Percentiles rank a stretch among this genome's conserved stretches.
Evolutionary conservation across 305 asterid species (phyloP).

Genomic region (Fraxinus paxiana): DNA sequence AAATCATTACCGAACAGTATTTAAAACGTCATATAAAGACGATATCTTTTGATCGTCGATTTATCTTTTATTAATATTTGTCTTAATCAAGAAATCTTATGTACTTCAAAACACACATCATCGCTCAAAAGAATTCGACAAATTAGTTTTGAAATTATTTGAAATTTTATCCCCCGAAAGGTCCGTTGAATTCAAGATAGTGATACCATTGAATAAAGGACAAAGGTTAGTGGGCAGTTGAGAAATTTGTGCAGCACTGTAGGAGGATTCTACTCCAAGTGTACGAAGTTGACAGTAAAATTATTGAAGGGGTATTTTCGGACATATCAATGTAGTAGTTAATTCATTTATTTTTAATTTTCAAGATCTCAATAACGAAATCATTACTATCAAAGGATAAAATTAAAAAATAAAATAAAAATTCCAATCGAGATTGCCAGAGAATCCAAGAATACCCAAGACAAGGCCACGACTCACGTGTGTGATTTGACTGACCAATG

Average conservation of each 20-base stretch:
- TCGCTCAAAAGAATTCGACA: neutral
- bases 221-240: constrained; percentile 5
- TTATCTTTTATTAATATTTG: neutral
- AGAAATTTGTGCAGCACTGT: constrained; percentile 12
- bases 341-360: neutral
- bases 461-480: constrained; percentile 19
- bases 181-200: neutral
- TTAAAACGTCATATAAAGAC: neutral
- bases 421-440: neutral
- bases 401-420: neutral
- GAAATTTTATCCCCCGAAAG: neutral
- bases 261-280: neutral
- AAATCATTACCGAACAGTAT: neutral
- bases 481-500: constrained; percentile 7
- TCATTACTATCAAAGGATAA: too few relatives aligned
- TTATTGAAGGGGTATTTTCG: neutral
- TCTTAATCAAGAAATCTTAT: neutral
- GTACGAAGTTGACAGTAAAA: neutral
- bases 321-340: constrained; percentile 1
- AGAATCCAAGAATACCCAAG: neutral
- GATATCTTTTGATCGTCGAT: neutral
- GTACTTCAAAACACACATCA: neutral
- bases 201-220: constrained; percentile 36
- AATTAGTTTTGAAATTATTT: neutral
- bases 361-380: neutral